phyloP scores from a whole-genome alignment of 1,284 basidiomycete species.

The Tetrapyrgos nigripes region DNA sequence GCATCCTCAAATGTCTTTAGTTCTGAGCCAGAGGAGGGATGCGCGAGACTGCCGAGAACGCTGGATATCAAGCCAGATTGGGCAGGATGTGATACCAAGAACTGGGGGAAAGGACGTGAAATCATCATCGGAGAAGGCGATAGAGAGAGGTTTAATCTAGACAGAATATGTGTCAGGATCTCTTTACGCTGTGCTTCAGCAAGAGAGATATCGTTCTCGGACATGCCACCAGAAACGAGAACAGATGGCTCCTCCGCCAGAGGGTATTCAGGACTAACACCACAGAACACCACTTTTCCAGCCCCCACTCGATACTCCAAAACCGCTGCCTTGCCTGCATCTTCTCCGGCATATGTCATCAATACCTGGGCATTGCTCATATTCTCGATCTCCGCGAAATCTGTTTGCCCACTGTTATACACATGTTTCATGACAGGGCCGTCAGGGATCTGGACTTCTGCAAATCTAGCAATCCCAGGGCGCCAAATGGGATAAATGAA shows the following conservation, averaged over 20 bases:
- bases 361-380: conserved; percentile 4
- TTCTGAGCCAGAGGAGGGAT: background rate
- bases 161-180: conserved; percentile 52
- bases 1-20: conserved; percentile 53
- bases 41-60: conserved; percentile 43
- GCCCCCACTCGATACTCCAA: conserved; percentile 55
- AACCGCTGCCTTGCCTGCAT: conserved; percentile 42
- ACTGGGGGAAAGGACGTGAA: conserved; percentile 57
- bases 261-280: conserved; percentile 70
- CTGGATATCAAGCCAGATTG: conserved; percentile 42
- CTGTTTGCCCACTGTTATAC: conserved; percentile 19
- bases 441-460: conserved; percentile 41
- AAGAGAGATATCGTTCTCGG: conserved; percentile 37
- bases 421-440: conserved; percentile 30
- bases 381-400: conserved; percentile 1
- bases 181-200: conserved; percentile 44
- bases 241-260: conserved; percentile 48
- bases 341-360: conserved; percentile 20
- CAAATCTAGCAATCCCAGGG: conserved; percentile 45
- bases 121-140: conserved; percentile 25
- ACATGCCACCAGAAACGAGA: conserved; percentile 35
- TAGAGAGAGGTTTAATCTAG: conserved; percentile 52
- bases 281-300: conserved; percentile 68
- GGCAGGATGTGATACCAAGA: conserved; percentile 49
- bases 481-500: conserved; percentile 61